Evolutionary conservation across 1,284 basidiomycete genomes (phyloP).

Genomic region (Ceratorhiza oryzae-sativae): DNA sequence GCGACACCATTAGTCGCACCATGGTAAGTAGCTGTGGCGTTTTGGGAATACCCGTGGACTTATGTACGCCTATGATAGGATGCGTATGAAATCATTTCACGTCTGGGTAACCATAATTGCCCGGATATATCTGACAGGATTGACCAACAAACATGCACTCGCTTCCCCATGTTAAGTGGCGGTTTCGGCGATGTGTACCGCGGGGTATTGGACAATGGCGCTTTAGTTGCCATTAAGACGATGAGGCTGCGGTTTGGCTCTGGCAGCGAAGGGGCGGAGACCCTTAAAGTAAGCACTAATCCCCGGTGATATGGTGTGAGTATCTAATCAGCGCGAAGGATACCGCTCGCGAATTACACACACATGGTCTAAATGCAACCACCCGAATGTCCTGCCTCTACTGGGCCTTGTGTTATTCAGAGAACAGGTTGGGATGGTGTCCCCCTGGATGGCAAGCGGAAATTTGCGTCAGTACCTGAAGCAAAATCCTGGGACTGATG

Average conservation of each 20-base stretch:
- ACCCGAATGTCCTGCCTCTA: neutral
- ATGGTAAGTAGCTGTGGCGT: too few relatives aligned
- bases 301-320: neutral
- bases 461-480: neutral
- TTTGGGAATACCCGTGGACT: too few relatives aligned
- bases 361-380: constrained; percentile 17
- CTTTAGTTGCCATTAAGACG: constrained; percentile 3
- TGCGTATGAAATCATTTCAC: neutral
- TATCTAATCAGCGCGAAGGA: neutral
- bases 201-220: neutral
- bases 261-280: neutral
- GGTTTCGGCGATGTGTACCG: constrained; percentile 15
- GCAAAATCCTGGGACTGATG: neutral
- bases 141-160: neutral
- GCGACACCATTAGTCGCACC: too few relatives aligned
- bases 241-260: neutral
- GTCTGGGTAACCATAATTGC: neutral
- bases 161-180: neutral
- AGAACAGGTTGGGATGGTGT: neutral
- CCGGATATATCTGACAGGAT: neutral
- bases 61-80: neutral
- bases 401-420: neutral
- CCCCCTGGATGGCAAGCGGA: constrained; percentile 14
- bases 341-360: neutral
- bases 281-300: neutral